A percentile compares a stretch with the other conserved stretches of the same genome.
Conservation (phyloP, 2,329 filamentous ascomycete genomes). For the Mycosphaerella sp. region DNA sequence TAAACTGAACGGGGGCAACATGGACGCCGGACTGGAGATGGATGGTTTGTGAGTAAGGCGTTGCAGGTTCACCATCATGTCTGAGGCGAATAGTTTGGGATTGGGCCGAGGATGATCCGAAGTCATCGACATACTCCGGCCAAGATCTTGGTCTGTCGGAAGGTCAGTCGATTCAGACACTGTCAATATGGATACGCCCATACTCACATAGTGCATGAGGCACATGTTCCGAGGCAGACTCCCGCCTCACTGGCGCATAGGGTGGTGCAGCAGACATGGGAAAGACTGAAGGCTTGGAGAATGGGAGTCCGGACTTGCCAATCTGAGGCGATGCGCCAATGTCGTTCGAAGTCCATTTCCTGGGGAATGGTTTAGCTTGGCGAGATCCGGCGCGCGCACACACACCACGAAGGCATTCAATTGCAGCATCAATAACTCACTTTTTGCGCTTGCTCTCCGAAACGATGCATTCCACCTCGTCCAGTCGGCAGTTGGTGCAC, state of each 20-base stretch:
- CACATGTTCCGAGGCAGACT: slow-evolving; percentile 43
- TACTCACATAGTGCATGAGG: slow-evolving; percentile 58
- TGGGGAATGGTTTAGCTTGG: slow-evolving; percentile 11
- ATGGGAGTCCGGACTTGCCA: slow-evolving; percentile 17
- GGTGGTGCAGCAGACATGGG: slow-evolving; percentile 32
- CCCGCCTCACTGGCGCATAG: slow-evolving; percentile 27
- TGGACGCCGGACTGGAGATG: slow-evolving; percentile 22
- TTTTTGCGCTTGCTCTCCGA: slow-evolving; percentile 75
- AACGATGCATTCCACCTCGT: slow-evolving; percentile 65
- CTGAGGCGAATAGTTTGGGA: slow-evolving; percentile 22
- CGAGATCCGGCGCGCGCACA: not conserved
- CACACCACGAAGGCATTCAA: no score
- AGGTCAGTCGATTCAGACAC: slow-evolving; percentile 6
- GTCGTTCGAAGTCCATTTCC: slow-evolving; percentile 34
- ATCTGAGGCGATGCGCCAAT: slow-evolving; percentile 19
- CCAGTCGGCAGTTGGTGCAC: slow-evolving; percentile 79
- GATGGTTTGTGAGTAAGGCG: slow-evolving; percentile 24
- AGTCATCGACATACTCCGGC: slow-evolving; percentile 20
- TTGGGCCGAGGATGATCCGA: slow-evolving; percentile 18
- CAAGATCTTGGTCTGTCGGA: slow-evolving; percentile 28
- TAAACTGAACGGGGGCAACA: slow-evolving; percentile 22
- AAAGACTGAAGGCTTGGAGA: slow-evolving; percentile 21
- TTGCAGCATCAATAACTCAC: slow-evolving; percentile 49
- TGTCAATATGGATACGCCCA: not conserved
- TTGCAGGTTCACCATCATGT: slow-evolving; percentile 30